Base-by-base conservation (phyloP, 352 stramenopile species). In the Vaucheria bursata region DNA sequence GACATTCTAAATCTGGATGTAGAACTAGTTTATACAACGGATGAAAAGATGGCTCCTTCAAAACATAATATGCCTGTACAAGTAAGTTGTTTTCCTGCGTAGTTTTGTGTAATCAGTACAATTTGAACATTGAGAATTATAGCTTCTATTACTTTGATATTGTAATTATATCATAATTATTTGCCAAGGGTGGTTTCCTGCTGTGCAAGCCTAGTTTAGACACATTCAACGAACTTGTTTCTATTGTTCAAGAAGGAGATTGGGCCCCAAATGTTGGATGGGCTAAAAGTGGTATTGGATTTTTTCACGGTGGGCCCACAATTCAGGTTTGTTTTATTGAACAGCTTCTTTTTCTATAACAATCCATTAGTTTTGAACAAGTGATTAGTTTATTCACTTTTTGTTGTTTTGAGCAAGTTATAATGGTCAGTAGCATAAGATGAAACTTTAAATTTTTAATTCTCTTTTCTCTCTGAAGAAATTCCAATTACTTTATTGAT, bases 21-120 rank as follows among this genome's bases (percentile, higher is more conserved):
- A 18, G 71, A 75, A n/a, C 77, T 82, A 18, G 12, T 82, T 33
- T 79, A 82, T 71, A 79, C 77, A n/a, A 82, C 53, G 0, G 77
- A 82, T 35, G 50, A 67, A 31, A 75, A 36, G 1, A 79, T 82
- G 77, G 65, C 53, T 12, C 35, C 65, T 8, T 38, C 29, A 31
- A 35, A 49, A 1, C 59, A 53, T 0, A 71, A 69, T 34, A 70
- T 40, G 7, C 77, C 77, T 5, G 71, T 79, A 35, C 65, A 72
- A 35, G 65, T 72, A 38, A 50, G 5, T 12, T 5, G 5, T 12
- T 12, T 50, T 5, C 12, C 39, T 12, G 39, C 5, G 39, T 50
- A 50, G 39, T 50, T 50, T 12, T 50, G 5, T 12, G n/a, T n/a
- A n/a, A n/a, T n/a, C n/a, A n/a, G n/a, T n/a, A n/a, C n/a, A n/a